A percentile compares a stretch with the other conserved stretches of the same genome.
Evolutionary conservation across 2,329 filamentous ascomycete species (phyloP).

Genomic region (Rosellinia necatrix): DNA sequence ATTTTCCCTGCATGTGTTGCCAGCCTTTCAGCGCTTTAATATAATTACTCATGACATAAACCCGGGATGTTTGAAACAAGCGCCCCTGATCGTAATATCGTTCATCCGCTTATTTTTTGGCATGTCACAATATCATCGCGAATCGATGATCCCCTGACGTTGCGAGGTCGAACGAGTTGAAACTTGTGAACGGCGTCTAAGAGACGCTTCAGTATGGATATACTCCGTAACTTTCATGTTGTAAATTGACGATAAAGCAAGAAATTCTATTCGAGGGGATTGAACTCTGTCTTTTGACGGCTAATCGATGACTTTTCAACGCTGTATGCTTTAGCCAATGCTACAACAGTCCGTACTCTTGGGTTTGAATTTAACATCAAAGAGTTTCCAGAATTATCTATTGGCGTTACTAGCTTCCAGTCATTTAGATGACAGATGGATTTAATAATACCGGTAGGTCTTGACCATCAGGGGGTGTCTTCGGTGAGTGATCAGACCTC

Average conservation of each 20-base stretch:
- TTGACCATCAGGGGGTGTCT: not conserved
- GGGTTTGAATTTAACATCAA: not conserved
- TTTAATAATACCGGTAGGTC: conserved; percentile 7
- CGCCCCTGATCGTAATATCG: conserved; percentile 16
- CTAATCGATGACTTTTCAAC: no score
- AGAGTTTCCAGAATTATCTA: conserved; percentile 2
- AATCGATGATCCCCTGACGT: conserved; percentile 7
- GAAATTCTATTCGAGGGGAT: no score
- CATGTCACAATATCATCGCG: no score
- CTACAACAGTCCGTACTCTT: not conserved
- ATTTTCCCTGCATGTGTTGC: no score
- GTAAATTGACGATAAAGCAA: no score
- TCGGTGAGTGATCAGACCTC: not conserved
- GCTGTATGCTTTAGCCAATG: not conserved
- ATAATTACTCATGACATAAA: no score
- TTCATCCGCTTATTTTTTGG: no score
- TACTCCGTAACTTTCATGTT: no score
- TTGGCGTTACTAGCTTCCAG: not conserved
- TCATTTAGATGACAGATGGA: not conserved
- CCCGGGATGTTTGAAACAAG: conserved; percentile 17
- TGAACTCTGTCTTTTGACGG: no score
- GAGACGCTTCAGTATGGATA: no score
- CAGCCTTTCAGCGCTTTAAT: no score
- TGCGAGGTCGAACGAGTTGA: not conserved
- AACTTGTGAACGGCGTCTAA: no score